Base-by-base conservation (phyloP, 129 eudicot genomes). In the Arctium lappa region DNA sequence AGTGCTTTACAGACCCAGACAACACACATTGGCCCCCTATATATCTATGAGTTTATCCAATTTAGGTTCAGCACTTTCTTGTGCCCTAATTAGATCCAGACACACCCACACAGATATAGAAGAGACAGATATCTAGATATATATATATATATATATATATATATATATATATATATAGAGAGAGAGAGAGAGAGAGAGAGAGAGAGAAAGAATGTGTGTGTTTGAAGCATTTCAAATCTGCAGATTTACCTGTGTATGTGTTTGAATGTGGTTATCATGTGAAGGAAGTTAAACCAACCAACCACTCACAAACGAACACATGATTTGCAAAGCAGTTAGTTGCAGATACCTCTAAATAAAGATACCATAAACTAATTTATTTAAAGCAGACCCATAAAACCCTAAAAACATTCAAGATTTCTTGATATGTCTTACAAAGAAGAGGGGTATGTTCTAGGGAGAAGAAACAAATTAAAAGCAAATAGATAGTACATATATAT, bases 21-120 rank as follows among this genome's bases (percentile, higher is more conserved):
- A 42, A 50, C n/a, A 50, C 63, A 50, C 63, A 50, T 50, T 77
- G 60, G 33, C 56, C 27, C 78, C 15, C 12, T 42, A 22, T 22
- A 22, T 32, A 8, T 33, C 33, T 74, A 74, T 15, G 8, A 33
- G n/a, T n/a, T 50, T 33, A 32, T 68, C 66, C 33, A 29, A 79
- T 13, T 50, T 50, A 37, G 72, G 42, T 79, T 68, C 63, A 71
- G 53, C 34, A 66, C 65, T 66, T 44, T 66, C 82, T 37, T 66
- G 74, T 79, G 74, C 62, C 82, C 82, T 79, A 78, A 78, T 62
- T 73, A 38, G 75, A 79, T 79, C 69, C 63, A 15, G 18, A 65
- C 62, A 66, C 36, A 65, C 27, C 60, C 60, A 48, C 3, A 12
- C n/a, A 3, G 63, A 50, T 12, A 18, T 50, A 50, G 18, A 50